Conservation (phyloP, 2,329 filamentous ascomycete genomes). For the Cordyceps tenuipes region DNA sequence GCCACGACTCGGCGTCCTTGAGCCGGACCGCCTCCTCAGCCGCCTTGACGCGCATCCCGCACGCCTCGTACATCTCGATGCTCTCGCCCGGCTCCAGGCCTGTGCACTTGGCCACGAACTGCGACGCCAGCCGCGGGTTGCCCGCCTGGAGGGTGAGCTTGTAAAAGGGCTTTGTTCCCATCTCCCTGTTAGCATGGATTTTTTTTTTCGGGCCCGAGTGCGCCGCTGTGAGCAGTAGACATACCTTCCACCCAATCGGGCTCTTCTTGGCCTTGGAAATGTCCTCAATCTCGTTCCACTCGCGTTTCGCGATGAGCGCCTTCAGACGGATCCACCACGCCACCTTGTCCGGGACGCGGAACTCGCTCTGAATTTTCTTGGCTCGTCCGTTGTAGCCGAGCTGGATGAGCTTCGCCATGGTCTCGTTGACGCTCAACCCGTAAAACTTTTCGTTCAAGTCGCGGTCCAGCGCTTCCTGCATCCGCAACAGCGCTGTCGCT, state of each 20-base stretch:
- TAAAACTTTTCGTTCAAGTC: conserved; percentile 72
- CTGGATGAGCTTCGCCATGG: conserved; percentile 78
- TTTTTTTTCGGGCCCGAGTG: too few species aligned
- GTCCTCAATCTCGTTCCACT: conserved; percentile 91
- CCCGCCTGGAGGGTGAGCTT: conserved; percentile 82
- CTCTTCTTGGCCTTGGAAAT: conserved; percentile 70
- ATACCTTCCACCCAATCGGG: conserved; percentile 92
- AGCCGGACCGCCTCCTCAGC: conserved; percentile 82
- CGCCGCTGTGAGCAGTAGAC: conserved; percentile 21
- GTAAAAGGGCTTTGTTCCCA: conserved; percentile 67
- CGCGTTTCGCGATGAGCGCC: conserved; percentile 78
- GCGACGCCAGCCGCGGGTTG: conserved; percentile 74
- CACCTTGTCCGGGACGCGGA: conserved; percentile 85
- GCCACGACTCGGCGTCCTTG: conserved; percentile 70
- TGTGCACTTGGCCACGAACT: conserved; percentile 84
- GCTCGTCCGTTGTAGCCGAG: conserved; percentile 77
- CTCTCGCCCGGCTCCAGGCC: conserved; percentile 58
- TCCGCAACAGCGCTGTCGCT: conserved; percentile 66
- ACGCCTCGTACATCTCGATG: conserved; percentile 93
- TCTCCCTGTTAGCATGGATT: background rate
- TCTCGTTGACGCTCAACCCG: conserved; percentile 83
- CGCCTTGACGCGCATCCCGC: conserved; percentile 79
- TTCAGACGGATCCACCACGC: conserved; percentile 81
- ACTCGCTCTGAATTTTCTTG: conserved; percentile 81
- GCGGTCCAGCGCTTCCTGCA: conserved; percentile 79